phyloP scores from a whole-genome alignment of 306 rosid species.

The Echinosophora koreensis region DNA sequence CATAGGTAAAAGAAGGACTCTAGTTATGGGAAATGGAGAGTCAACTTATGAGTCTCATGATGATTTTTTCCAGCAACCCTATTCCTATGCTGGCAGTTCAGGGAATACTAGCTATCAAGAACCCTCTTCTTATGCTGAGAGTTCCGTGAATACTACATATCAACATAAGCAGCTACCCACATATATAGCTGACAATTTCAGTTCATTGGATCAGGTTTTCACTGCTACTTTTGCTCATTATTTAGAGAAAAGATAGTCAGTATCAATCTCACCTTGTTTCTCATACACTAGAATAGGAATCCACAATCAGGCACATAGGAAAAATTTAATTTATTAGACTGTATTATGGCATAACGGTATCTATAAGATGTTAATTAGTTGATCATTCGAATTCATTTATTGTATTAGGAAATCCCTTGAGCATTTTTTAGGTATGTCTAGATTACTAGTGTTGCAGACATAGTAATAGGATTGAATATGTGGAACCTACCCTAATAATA shows the following conservation, averaged over 20 bases:
- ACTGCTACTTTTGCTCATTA: conserved; percentile 25
- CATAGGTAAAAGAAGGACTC: conserved; percentile 47
- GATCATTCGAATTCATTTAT: conserved; percentile 2
- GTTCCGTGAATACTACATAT: conserved; percentile 32
- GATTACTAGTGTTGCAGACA: conserved; percentile 5
- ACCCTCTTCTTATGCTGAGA: conserved; percentile 33
- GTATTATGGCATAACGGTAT: neutral
- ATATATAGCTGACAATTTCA: conserved; percentile 71
- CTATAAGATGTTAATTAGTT: conserved; percentile 6
- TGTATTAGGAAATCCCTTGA: conserved; percentile 1
- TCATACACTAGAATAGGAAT: conserved; percentile 26
- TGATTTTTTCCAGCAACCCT: conserved; percentile 30
- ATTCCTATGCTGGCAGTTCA: conserved; percentile 50
- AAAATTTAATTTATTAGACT: neutral
- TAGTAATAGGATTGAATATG: conserved; percentile 4
- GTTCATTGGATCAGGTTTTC: conserved; percentile 84
- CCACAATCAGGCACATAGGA: neutral
- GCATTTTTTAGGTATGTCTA: neutral
- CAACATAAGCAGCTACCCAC: conserved; percentile 46
- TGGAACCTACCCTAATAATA: neutral
- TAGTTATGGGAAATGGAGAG: conserved; percentile 65
- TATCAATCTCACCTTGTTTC: conserved; percentile 11
- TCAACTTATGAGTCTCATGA: conserved; percentile 52
- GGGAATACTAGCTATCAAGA: conserved; percentile 39
- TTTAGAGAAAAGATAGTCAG: conserved; percentile 17